phyloP scores from a whole-genome alignment of 2,329 filamentous ascomycete species.

The Parasarocladium wereldwijsianum region DNA sequence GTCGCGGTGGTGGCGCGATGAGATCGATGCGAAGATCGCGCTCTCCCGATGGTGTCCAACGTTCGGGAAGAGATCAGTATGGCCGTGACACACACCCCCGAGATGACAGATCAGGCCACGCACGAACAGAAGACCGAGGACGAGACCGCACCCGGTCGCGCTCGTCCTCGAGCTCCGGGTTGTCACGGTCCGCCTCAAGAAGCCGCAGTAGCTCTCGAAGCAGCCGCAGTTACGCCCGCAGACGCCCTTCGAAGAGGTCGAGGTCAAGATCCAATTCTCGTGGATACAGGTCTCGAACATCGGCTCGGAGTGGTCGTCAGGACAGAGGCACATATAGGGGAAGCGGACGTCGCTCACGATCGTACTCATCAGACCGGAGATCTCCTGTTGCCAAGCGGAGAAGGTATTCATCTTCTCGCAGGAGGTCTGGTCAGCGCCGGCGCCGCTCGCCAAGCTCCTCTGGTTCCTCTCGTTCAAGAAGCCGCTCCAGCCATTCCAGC shows the following conservation, averaged over 20 bases:
- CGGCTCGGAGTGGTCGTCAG: conserved; percentile 9
- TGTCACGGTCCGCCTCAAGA: conserved; percentile 19
- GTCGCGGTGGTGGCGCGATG: conserved; percentile 8
- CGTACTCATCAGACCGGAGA: conserved; percentile 19
- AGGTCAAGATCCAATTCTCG: conserved; percentile 19
- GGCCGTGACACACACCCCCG: conserved; percentile 38
- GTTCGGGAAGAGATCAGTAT: conserved; percentile 27
- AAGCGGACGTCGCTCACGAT: conserved; percentile 15
- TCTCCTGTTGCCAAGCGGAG: conserved; percentile 34
- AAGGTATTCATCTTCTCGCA: conserved; percentile 32
- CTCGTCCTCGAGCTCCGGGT: conserved; percentile 20
- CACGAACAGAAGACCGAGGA: conserved; percentile 29
- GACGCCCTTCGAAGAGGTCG: conserved; percentile 21
- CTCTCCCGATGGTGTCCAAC: conserved; percentile 29
- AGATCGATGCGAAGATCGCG: conserved; percentile 20
- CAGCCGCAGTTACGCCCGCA: conserved; percentile 17
- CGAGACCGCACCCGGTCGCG: conserved; percentile 16
- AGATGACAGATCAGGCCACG: conserved; percentile 20
- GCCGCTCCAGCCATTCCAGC: no score
- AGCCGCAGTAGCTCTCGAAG: conserved; percentile 16
- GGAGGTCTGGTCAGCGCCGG: conserved; percentile 26
- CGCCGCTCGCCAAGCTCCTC: conserved; percentile 20
- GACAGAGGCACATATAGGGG: conserved; percentile 9
- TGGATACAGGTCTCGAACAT: conserved; percentile 10
- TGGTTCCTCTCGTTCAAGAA: conserved; percentile 23